These are phyloP conservation scores for Sarocladium brachiariae DNA, from an alignment of 2,329 filamentous ascomycete genomes.

Conservation along the genomic window DNA sequence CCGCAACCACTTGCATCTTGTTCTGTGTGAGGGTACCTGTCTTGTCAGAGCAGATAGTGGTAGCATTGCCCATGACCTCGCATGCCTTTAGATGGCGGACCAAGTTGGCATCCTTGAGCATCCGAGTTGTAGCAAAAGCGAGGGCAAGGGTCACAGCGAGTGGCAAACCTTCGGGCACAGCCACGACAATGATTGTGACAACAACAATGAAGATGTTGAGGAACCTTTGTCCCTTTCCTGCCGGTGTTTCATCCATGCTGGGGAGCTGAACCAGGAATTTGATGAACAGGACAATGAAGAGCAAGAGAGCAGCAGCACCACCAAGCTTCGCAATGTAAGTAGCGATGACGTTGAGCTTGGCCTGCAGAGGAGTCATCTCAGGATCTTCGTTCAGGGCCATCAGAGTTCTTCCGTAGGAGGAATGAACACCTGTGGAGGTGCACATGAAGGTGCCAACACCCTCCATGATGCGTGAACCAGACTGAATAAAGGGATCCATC, in stretches of 20 bases:
- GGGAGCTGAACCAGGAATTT: slow-evolving; percentile 69
- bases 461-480: slow-evolving; percentile 71
- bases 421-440: slow-evolving; percentile 66
- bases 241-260: slow-evolving; percentile 44
- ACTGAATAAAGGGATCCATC: slow-evolving; percentile 80
- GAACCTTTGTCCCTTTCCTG: slow-evolving; percentile 72
- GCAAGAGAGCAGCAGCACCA: slow-evolving; percentile 66
- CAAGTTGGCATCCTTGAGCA: slow-evolving; percentile 72
- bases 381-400: slow-evolving; percentile 67
- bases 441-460: slow-evolving; percentile 69
- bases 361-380: slow-evolving; percentile 70
- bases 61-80: slow-evolving; percentile 76
- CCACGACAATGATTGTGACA: slow-evolving; percentile 73
- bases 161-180: slow-evolving; percentile 70
- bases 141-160: slow-evolving; percentile 71
- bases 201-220: slow-evolving; percentile 72
- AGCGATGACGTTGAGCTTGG: slow-evolving; percentile 67
- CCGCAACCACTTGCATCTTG: slow-evolving; percentile 61
- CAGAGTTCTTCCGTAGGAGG: slow-evolving; percentile 68
- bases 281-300: slow-evolving; percentile 83
- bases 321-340: slow-evolving; percentile 73
- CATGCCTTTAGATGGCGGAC: slow-evolving; percentile 71
- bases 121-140: slow-evolving; percentile 69
- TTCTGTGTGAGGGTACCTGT: slow-evolving; percentile 62
- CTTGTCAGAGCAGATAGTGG: slow-evolving; percentile 63